These are phyloP conservation scores for Quercus cerris DNA, from an alignment of 306 rosid genomes.

Conservation along the genomic window DNA sequence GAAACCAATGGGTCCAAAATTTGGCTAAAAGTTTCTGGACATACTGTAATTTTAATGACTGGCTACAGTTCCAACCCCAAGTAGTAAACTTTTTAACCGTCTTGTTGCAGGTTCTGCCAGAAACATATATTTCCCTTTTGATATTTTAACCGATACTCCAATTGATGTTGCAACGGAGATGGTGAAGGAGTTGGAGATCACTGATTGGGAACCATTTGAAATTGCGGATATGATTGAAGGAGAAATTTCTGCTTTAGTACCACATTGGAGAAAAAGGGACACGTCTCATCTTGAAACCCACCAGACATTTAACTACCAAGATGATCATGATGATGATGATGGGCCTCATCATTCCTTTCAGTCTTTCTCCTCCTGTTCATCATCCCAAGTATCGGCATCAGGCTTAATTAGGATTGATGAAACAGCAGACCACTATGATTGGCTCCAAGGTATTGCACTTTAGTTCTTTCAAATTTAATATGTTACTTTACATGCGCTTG, in stretches of 20 bases:
- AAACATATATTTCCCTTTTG: constrained; percentile 82
- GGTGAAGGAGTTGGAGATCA: constrained; percentile 88
- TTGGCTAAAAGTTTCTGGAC: constrained; percentile 7
- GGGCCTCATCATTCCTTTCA: constrained; percentile 37
- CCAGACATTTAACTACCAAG: constrained; percentile 45
- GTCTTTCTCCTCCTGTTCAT: constrained; percentile 54
- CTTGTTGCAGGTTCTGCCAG: constrained; percentile 56
- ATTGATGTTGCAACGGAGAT: constrained; percentile 82
- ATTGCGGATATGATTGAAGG: constrained; percentile 83
- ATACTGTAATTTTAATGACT: background rate
- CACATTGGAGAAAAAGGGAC: constrained; percentile 45
- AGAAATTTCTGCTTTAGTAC: constrained; percentile 61
- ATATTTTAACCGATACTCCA: constrained; percentile 67
- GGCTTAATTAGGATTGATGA: constrained; percentile 37
- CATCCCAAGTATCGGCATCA: constrained; percentile 49
- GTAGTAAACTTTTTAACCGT: constrained; percentile 9
- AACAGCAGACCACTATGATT: constrained; percentile 35
- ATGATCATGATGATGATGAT: constrained; percentile 29
- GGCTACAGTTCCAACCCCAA: constrained; percentile 1
- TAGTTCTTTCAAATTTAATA: background rate
- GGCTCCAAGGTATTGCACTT: constrained; percentile 56
- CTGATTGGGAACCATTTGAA: constrained; percentile 77
- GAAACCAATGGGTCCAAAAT: background rate
- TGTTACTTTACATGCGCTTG: background rate
- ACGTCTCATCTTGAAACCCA: constrained; percentile 20